Percentiles rank a stretch among this genome's conserved stretches.
Evolutionary conservation across 176 grass and related monocot species (phyloP).

Genomic region (Thalia dealbata): DNA sequence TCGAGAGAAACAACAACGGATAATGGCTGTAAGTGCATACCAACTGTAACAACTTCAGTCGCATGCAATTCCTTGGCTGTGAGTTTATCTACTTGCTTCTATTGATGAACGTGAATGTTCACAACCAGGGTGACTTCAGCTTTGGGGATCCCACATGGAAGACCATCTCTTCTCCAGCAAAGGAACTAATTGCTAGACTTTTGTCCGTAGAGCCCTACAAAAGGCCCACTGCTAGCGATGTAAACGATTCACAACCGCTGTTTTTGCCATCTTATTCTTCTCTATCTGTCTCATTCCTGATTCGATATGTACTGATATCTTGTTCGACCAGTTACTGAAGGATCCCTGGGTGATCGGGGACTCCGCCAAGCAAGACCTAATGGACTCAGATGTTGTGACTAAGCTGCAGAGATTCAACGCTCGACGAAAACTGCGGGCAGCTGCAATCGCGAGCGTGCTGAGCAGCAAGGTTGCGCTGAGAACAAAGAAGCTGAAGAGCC

Average conservation of each 20-base stretch:
- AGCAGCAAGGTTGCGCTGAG: slow-evolving; percentile 50
- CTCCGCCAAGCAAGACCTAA: slow-evolving; percentile 50
- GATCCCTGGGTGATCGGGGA: slow-evolving; percentile 72
- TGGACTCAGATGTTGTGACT: slow-evolving; percentile 54
- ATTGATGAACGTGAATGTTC: not conserved
- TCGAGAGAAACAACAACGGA: slow-evolving; percentile 53
- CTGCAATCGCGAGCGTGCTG: slow-evolving; percentile 53
- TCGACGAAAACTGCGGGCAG: slow-evolving; percentile 50
- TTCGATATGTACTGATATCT: not conserved
- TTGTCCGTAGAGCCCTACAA: slow-evolving; percentile 54
- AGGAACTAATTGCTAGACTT: slow-evolving; percentile 52
- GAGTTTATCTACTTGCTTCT: not conserved
- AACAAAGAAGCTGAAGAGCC: slow-evolving; percentile 49
- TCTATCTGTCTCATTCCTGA: not conserved
- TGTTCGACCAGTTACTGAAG: slow-evolving; percentile 35
- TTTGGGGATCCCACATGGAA: slow-evolving; percentile 63
- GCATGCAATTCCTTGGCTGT: not conserved
- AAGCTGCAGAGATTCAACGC: slow-evolving; percentile 70
- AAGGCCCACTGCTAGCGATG: slow-evolving; percentile 50
- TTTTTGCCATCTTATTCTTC: not conserved
- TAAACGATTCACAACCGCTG: not conserved
- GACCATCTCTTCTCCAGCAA: slow-evolving; percentile 48
- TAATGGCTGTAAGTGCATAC: slow-evolving; percentile 44
- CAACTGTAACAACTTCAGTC: not conserved
- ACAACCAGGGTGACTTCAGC: slow-evolving; percentile 46